Base-by-base conservation (phyloP, 805 yeast genomes). In the Maudiozyma saulgeensis region DNA sequence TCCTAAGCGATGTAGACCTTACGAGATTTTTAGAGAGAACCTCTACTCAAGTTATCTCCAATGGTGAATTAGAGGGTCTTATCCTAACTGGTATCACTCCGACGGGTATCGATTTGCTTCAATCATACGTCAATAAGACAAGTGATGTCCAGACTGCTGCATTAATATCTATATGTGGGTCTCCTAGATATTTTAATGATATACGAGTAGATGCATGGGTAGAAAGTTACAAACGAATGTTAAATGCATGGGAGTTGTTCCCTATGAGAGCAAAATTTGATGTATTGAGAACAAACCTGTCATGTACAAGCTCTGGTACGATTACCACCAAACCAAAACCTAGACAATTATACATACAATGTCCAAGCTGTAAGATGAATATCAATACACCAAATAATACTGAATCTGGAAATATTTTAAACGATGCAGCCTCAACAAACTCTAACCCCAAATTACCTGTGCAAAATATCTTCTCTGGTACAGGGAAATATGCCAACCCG, bases 81-180 rank as follows among this genome's bases (percentile, higher is more conserved):
- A 80, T 90, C 16, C 68, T 91, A 43, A 89, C 97, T 0, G 99
- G 99, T n/a, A 77, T 91, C 26, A 89, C 97, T 0, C 89, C 91
- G 0, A 71, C 78, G 47, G 95, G 95, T 0, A 79, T 87, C 32
- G 86, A 86, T 60, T 71, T 91, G 44, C 66, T 91, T 41, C 96
- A 90, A 67, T 78, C 87, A 0, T 91, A 85, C 66, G 93, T 90
- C 34, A 91, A 89, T 64, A 75, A 90, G 57, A 87, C 95, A 0
- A 78, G 87, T 47, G 99, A 91, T 64, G 84, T 89, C 2, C 99
- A 91, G 64, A 89, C 95, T 0, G 96, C 96, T 0, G 82, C 96
- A 0, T 67, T 90, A 47, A 80, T 91, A 3, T 77, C 87, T 0
- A 74, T 90, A 5, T 87, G 78, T 68, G 96, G 89, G 0, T 82